Percentiles rank a stretch among this genome's conserved stretches.
Conservation (phyloP, 2,329 filamentous ascomycete species). For the Neonectria coccinea region DNA sequence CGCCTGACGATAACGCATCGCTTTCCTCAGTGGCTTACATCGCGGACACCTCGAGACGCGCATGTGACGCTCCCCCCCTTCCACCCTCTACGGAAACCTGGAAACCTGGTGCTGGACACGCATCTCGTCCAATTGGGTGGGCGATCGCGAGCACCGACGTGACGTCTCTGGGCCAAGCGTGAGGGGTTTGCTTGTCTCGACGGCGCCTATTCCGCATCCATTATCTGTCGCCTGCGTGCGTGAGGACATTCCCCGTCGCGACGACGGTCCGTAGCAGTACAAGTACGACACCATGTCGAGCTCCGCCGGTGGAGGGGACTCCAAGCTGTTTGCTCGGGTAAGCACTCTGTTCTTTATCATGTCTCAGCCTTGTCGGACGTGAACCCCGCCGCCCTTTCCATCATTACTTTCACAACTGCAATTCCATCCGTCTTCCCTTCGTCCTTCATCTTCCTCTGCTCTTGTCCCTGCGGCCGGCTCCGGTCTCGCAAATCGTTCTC, state of each 20-base stretch:
- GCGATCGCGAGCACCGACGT: slow-evolving; percentile 29
- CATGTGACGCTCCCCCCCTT: slow-evolving; percentile 46
- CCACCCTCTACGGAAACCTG: slow-evolving; percentile 42
- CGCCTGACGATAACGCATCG: slow-evolving; percentile 28
- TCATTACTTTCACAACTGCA: slow-evolving; percentile 14
- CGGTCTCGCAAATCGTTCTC: slow-evolving; percentile 9
- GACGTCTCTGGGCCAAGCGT: slow-evolving; percentile 34
- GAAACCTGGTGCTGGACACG: slow-evolving; percentile 35
- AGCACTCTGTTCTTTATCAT: slow-evolving; percentile 50
- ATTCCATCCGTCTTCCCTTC: slow-evolving; percentile 18
- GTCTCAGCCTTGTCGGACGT: slow-evolving; percentile 36
- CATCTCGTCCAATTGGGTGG: slow-evolving; percentile 44
- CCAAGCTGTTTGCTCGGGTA: slow-evolving; percentile 99
- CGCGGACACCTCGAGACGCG: slow-evolving; percentile 36
- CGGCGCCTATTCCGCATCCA: slow-evolving; percentile 40
- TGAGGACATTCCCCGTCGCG: slow-evolving; percentile 32
- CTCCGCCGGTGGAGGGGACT: slow-evolving; percentile 82
- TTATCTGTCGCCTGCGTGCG: slow-evolving; percentile 28
- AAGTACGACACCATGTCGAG: slow-evolving; percentile 63
- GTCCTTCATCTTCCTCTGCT: neutral
- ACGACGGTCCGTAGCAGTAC: slow-evolving; percentile 41
- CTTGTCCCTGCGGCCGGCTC: slow-evolving; percentile 6
- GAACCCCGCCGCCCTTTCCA: slow-evolving; percentile 22
- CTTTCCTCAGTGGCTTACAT: slow-evolving; percentile 34
- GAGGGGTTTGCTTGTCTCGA: slow-evolving; percentile 42